Percentiles rank a stretch among this genome's conserved stretches.
These are phyloP conservation scores for Annulohypoxylon maeteangense DNA, from an alignment of 495 filamentous ascomycete genomes.

Conservation along the genomic window DNA sequence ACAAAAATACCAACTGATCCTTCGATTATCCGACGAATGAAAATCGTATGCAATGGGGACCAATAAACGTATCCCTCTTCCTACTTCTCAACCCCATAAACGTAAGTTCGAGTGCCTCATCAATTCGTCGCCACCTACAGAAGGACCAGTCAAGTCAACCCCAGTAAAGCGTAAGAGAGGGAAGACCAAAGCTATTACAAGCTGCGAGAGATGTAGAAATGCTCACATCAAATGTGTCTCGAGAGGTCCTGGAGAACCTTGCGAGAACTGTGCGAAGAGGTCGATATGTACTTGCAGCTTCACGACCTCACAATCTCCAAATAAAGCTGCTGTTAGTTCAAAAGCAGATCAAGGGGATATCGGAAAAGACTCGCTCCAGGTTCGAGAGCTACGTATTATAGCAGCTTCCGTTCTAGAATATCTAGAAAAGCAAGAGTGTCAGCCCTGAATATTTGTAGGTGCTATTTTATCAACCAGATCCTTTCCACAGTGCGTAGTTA, in stretches of 20 bases:
- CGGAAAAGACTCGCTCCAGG: not conserved
- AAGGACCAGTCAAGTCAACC: not conserved
- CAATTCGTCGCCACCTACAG: not conserved
- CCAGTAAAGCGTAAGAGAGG: constrained; percentile 26
- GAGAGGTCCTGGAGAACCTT: constrained; percentile 19
- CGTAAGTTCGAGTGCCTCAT: not conserved
- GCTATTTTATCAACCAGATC: too few relatives aligned
- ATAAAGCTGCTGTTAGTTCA: not conserved
- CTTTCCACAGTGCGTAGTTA: too few relatives aligned
- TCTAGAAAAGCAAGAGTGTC: not conserved
- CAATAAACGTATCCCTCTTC: constrained; percentile 26
- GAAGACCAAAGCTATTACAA: constrained; percentile 32
- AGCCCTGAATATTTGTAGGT: not conserved
- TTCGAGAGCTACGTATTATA: constrained; percentile 3
- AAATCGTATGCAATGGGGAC: constrained; percentile 1
- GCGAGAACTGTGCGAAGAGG: constrained; percentile 34
- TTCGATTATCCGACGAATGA: not conserved
- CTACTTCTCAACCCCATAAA: constrained; percentile 6
- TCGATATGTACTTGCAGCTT: constrained; percentile 32
- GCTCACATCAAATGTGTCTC: constrained; percentile 38
- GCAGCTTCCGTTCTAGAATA: constrained; percentile 21
- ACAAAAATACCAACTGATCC: not conserved
- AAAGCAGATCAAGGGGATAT: not conserved
- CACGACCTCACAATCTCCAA: not conserved
- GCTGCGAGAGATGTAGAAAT: constrained; percentile 36